These are phyloP conservation scores for Capsicum pubescens DNA, from an alignment of 257 asterid genomes.

Conservation along the genomic window DNA sequence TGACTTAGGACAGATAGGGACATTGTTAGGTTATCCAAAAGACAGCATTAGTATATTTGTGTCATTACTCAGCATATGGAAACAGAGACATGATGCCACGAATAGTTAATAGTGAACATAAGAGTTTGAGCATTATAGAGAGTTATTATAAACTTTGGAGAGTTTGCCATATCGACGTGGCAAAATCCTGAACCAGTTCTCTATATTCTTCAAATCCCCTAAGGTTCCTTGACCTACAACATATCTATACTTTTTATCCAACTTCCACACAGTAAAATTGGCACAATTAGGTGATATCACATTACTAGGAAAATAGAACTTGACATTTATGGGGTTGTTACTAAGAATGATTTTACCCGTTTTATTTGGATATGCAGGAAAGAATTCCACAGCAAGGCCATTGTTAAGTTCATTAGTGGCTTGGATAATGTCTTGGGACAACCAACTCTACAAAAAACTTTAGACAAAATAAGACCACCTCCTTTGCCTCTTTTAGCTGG, in stretches of 20 bases:
- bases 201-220: not conserved
- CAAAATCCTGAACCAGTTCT: constrained; percentile 15
- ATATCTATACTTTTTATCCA: not conserved
- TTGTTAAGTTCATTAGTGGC: not conserved
- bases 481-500: not conserved
- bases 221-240: not conserved
- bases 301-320: not conserved
- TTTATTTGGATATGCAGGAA: not conserved
- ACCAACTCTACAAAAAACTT: not conserved
- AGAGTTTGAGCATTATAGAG: too few species aligned
- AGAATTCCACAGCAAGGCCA: not conserved
- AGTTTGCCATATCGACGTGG: not conserved
- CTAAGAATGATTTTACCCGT: not conserved
- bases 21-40: too few species aligned
- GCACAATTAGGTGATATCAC: not conserved
- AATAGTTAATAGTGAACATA: too few species aligned
- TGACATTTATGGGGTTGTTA: constrained; percentile 16
- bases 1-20: too few species aligned
- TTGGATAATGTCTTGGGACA: constrained; percentile 20
- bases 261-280: not conserved
- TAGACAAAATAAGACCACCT: constrained; percentile 1
- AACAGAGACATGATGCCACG: too few species aligned
- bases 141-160: too few species aligned
- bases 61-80: too few species aligned
- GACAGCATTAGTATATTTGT: too few species aligned